phyloP scores from a whole-genome alignment of 768 basidiomycete species.

The Porpolomopsis calyptriformis region DNA sequence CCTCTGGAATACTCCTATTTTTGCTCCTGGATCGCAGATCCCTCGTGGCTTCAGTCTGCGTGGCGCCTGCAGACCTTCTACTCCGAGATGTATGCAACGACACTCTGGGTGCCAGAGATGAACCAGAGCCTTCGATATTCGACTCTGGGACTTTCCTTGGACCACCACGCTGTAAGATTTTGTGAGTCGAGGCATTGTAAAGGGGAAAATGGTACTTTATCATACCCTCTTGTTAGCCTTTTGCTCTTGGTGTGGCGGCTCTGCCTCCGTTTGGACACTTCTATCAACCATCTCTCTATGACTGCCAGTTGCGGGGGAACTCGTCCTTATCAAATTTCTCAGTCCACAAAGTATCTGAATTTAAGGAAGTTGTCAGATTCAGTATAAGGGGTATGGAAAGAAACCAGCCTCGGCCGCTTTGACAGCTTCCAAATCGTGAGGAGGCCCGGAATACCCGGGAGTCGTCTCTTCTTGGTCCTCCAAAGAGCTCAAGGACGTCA shows the following conservation, averaged over 20 bases:
- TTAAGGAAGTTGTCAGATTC: no score
- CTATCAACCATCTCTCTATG: slow-evolving; percentile 17
- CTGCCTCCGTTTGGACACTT: slow-evolving; percentile 21
- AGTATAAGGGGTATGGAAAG: no score
- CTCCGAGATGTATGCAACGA: slow-evolving; percentile 29
- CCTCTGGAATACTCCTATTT: slow-evolving; percentile 30
- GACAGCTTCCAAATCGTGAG: slow-evolving; percentile 38
- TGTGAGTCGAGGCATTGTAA: neutral
- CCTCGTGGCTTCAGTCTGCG: slow-evolving; percentile 27
- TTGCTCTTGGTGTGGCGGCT: neutral
- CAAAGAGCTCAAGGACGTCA: slow-evolving; percentile 65
- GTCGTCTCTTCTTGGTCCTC: slow-evolving; percentile 43
- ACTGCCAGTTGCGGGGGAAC: no score
- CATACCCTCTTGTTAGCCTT: neutral
- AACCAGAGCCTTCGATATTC: slow-evolving; percentile 13
- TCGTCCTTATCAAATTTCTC: no score
- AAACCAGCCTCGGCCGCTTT: slow-evolving; percentile 46
- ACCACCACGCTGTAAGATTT: slow-evolving; percentile 7
- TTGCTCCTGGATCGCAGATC: slow-evolving; percentile 38
- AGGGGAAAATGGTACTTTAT: no score
- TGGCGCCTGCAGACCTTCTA: slow-evolving; percentile 24
- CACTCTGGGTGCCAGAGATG: slow-evolving; percentile 21
- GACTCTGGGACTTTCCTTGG: slow-evolving; percentile 6
- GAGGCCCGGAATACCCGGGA: slow-evolving; percentile 16
- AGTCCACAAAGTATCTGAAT: no score